Percentiles rank a stretch among this genome's conserved stretches.
Conservation (phyloP, 768 basidiomycete genomes). For the Tylopilus subfusipes region DNA sequence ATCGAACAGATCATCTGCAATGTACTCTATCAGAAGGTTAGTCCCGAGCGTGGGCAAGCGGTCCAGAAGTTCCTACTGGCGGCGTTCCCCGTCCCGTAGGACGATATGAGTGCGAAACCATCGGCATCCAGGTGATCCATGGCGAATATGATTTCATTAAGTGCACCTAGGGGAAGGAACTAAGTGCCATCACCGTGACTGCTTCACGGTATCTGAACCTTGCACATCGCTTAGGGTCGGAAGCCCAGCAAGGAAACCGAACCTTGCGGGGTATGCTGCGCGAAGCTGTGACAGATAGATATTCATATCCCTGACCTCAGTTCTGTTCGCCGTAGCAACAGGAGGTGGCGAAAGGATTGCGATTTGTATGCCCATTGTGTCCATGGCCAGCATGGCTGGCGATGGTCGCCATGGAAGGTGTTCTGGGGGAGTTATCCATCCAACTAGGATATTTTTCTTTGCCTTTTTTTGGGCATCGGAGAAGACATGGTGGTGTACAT, state of each 20-base stretch:
- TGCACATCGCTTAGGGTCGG: conserved; percentile 61
- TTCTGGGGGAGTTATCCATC: conserved; percentile 61
- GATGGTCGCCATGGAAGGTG: conserved; percentile 65
- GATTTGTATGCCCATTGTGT: conserved; percentile 50
- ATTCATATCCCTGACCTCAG: conserved; percentile 46
- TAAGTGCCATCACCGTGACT: background rate
- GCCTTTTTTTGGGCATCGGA: conserved; percentile 49
- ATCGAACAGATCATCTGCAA: conserved; percentile 62
- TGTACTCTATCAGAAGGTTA: conserved; percentile 45
- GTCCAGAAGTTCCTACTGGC: conserved; percentile 43
- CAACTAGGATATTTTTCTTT: conserved; percentile 42
- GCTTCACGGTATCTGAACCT: conserved; percentile 36
- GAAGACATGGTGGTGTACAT: conserved; percentile 80
- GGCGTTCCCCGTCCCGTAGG: conserved; percentile 52
- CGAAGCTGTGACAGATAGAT: conserved; percentile 46
- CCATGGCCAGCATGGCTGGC: conserved; percentile 61
- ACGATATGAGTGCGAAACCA: conserved; percentile 65
- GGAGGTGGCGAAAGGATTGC: conserved; percentile 70
- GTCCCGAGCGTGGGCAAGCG: background rate
- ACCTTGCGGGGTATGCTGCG: conserved; percentile 47
- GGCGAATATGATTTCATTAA: conserved; percentile 58
- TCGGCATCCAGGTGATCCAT: conserved; percentile 60
- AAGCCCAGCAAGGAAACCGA: conserved; percentile 68
- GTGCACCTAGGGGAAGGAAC: conserved; percentile 40
- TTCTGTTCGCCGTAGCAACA: conserved; percentile 42